Evolutionary conservation across 1,284 basidiomycete genomes (phyloP).

Genomic region (Ganoderma multipileum): DNA sequence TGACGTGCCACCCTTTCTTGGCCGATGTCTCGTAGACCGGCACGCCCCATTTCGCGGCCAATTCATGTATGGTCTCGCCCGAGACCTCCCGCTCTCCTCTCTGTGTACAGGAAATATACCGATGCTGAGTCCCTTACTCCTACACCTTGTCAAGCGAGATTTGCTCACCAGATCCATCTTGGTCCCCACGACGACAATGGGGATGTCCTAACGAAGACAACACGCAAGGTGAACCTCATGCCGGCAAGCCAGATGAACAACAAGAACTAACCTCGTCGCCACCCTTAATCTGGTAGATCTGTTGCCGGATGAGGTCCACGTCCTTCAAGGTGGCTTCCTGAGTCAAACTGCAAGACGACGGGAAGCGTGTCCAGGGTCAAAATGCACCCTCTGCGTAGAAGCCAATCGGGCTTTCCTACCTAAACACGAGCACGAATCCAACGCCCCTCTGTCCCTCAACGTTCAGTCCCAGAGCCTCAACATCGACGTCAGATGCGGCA

Average conservation of each 20-base stretch:
- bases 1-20: slow-evolving; percentile 81
- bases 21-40: slow-evolving; percentile 89
- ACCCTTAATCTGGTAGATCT: slow-evolving; percentile 84
- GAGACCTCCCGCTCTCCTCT: slow-evolving; percentile 83
- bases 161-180: slow-evolving; percentile 76
- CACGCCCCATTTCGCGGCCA: slow-evolving; percentile 72
- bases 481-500: slow-evolving; percentile 5
- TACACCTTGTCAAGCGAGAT: background rate
- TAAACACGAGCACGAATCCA: slow-evolving; percentile 87
- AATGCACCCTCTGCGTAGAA: background rate
- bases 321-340: slow-evolving; percentile 81
- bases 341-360: slow-evolving; percentile 60
- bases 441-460: slow-evolving; percentile 58
- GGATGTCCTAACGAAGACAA: slow-evolving; percentile 54
- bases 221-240: background rate
- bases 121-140: background rate
- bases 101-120: slow-evolving; percentile 17
- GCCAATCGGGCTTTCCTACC: slow-evolving; percentile 46
- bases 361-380: slow-evolving; percentile 5
- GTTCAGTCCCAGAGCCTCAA: background rate
- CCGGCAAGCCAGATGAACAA: background rate
- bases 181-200: slow-evolving; percentile 89
- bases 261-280: slow-evolving; percentile 56
- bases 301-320: slow-evolving; percentile 79
- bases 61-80: slow-evolving; percentile 65